Conservation (phyloP, 495 filamentous ascomycete species). For the Tuber calosporum region DNA sequence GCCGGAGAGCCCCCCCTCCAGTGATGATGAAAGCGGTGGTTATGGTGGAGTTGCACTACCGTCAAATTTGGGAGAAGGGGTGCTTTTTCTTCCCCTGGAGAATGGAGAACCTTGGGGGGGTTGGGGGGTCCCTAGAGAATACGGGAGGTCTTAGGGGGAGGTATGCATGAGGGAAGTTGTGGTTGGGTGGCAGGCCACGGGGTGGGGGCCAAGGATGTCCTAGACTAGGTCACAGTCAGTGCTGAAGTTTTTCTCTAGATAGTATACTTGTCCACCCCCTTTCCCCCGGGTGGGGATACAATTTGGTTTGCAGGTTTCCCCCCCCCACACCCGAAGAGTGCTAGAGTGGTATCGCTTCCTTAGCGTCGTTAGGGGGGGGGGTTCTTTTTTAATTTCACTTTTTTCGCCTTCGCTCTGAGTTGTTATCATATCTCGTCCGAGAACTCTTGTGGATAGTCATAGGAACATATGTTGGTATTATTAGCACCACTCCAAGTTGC, state of each 20-base stretch:
- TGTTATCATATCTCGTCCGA: not conserved
- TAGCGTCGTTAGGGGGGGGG: not conserved
- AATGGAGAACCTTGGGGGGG: not conserved
- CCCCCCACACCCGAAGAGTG: not conserved
- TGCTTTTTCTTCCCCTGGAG: not conserved
- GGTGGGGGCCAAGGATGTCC: not conserved
- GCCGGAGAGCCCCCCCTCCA: not conserved
- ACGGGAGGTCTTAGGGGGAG: not conserved
- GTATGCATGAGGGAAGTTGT: not conserved
- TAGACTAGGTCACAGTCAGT: not conserved
- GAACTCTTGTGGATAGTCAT: not conserved
- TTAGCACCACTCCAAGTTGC: not conserved
- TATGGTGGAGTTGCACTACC: not conserved
- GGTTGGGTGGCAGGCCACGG: not conserved
- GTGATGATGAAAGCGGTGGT: not conserved
- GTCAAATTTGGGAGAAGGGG: not conserved
- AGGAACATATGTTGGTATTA: not conserved
- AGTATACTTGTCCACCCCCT: not conserved
- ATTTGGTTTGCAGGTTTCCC: not conserved
- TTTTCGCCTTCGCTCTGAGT: not conserved
- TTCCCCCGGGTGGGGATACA: not conserved
- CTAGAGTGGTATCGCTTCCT: not conserved
- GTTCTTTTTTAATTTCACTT: not conserved
- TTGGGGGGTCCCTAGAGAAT: too few relatives aligned
- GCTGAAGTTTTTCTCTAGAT: not conserved